Conservation (phyloP, 2,329 filamentous ascomycete genomes). For the Colletotrichum sansevieriae region DNA sequence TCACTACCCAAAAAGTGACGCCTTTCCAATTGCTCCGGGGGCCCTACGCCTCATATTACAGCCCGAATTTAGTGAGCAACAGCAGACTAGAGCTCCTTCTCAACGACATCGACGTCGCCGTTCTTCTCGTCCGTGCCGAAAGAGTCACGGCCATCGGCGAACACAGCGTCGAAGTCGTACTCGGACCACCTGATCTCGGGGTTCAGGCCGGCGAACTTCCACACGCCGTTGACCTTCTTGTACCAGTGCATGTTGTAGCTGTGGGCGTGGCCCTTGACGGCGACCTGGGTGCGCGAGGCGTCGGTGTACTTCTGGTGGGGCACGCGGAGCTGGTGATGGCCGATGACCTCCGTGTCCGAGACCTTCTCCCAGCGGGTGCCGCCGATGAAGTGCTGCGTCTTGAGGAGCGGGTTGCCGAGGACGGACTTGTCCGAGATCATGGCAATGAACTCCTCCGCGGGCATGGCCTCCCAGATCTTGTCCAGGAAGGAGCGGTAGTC, state of each 20-base stretch:
- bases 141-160: conserved; percentile 46
- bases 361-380: conserved; percentile 69
- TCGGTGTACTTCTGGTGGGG: conserved; percentile 73
- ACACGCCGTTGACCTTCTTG: conserved; percentile 68
- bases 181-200: conserved; percentile 70
- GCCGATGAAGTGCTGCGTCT: conserved; percentile 76
- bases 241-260: conserved; percentile 70
- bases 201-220: conserved; percentile 71
- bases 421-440: conserved; percentile 70
- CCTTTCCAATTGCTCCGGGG: conserved; percentile 13
- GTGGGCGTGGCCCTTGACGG: conserved; percentile 72
- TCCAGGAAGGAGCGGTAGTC: conserved; percentile 78
- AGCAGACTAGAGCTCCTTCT: conserved; percentile 36
- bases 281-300: conserved; percentile 59
- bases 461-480: conserved; percentile 72
- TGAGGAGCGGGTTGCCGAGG: conserved; percentile 71
- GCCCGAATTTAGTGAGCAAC: conserved; percentile 9
- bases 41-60: background rate
- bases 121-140: conserved; percentile 28
- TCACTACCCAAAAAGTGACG: background rate
- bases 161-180: conserved; percentile 70
- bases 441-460: conserved; percentile 70
- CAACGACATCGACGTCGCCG: conserved; percentile 19
- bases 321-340: conserved; percentile 72
- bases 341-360: conserved; percentile 69